Base-by-base conservation (phyloP, 441 rosid species). In the Populus trichocarpa region DNA sequence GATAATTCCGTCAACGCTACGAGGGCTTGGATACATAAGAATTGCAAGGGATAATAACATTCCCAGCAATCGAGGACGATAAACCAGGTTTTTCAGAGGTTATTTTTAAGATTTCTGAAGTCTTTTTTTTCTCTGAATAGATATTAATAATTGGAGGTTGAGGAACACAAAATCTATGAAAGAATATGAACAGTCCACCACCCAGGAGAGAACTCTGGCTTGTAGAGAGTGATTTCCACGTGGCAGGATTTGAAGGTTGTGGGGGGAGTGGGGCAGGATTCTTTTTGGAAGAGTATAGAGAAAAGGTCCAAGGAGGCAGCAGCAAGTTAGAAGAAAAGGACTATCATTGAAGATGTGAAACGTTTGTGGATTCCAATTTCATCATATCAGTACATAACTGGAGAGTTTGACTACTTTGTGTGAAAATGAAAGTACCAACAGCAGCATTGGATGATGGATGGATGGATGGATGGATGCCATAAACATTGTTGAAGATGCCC, bases 391-490 rank as follows among this genome's bases (percentile, higher is more conserved):
- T 64, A 53, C n/a, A 66, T 66, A 20, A 40, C 32, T 69, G 72
- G 68, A 32, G 67, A 66, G 26, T 20, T 77, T 32, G 74, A 70
- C 69, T 14, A 67, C 14, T 53, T 33, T 25, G 6, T 25, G 8
- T 75, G 74, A 82, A 69, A 79, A 66, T n/a, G 70, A 32, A 73
- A 73, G 40, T 13, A 69, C 23, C 23, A 11, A 30, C 20, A 16
- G 8, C 57, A 30, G 33, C 11, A 22, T 6, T 40, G 14, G 46
- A 40, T 10, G 4, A 33, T 40, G 14, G 14, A 40, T 40, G 42
- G 14, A 40, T 40, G 42, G 46, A 33, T 33, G 36, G 32, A 11
- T 16, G 30, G 68, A 38, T 59, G 61, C 8, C 40, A 63, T 59
- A 20, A 30, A 57, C 16, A 53, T 23, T 42, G 14, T 13, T 25